Base-by-base conservation (phyloP, 2,329 filamentous ascomycete genomes). In the Phaeomoniella chlamydospora region DNA sequence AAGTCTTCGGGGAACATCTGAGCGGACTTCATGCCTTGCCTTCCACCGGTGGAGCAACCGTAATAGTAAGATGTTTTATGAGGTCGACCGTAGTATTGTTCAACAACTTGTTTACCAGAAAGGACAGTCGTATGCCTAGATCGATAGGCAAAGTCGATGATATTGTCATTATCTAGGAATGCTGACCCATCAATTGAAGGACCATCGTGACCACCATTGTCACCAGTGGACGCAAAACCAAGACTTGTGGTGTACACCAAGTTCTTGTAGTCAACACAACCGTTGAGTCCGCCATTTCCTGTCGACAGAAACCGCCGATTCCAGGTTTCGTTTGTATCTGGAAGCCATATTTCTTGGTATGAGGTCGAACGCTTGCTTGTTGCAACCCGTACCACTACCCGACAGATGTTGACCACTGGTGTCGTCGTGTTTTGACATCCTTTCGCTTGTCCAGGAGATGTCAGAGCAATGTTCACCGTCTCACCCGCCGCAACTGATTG, bases 1-100 rank as follows among this genome's bases (percentile, higher is more conserved):
- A 45, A 53, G 9, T 41, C 36, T 2, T 18, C 29, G 0, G 50
- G 49, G 26, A 49, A 45, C 4, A 39, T 32, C 30, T 31, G 48
- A 29, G 4, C 63, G 4, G 64, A 62, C 36, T 68, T 68, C 19
- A 72, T 54, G 3, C 70, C 73, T 54, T 77, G 69, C 0, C 72
- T 58, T 1, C 74, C 72, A 4, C 74, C 74, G 0, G 69, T 66
- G 0, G 70, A 75, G 45, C 73, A 77, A 5, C 73, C 73, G 2
- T 66, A 46, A 41, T 67, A 76, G 50, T 76, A 77, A 6, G 34
- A 38, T 15, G 33, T 22, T 12, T 14, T 16, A 11, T 40, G 38
- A 5, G 18, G 6, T 2, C 39, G 10, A 19, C 38, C 31, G 17
- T 43, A 45, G 37, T 34, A 45, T n/a, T 12, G 16, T 15, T 34